Conservation (phyloP, 345 rosid species). For the Citrus australasica region DNA sequence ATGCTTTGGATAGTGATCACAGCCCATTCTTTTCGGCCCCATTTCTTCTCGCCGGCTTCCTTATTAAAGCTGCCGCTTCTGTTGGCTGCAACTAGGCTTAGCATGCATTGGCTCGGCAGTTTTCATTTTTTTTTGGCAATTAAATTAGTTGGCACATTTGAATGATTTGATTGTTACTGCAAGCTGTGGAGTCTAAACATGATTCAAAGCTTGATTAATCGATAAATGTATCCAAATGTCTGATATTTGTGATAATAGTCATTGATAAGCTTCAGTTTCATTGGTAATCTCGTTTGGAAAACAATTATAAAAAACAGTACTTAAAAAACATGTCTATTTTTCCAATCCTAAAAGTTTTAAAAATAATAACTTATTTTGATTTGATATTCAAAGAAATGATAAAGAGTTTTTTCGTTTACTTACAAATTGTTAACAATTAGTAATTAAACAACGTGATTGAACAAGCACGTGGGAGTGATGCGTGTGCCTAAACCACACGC, state of each 20-base stretch:
- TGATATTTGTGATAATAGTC: too few relatives aligned
- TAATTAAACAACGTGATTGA: not conserved
- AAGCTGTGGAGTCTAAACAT: not conserved
- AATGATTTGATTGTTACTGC: not conserved
- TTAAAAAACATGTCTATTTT: not conserved
- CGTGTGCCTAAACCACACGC: not conserved
- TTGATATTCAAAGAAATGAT: too few relatives aligned
- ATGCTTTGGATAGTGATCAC: constrained; percentile 67
- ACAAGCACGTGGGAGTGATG: not conserved
- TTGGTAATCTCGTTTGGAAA: not conserved
- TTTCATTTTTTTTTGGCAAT: not conserved
- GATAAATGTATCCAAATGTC: not conserved
- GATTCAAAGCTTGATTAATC: not conserved
- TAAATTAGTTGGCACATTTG: not conserved
- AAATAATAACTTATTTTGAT: too few relatives aligned
- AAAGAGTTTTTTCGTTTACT: too few relatives aligned
- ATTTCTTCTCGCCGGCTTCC: constrained; percentile 59
- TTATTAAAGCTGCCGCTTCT: constrained; percentile 56
- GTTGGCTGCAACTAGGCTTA: constrained; percentile 11
- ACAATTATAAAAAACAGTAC: too few relatives aligned
- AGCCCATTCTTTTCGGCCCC: constrained; percentile 83
- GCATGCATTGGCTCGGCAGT: not conserved
- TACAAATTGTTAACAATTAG: not conserved
- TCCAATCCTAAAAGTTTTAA: not conserved
- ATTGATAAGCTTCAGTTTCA: not conserved